These are phyloP conservation scores for Trichosporon ovoides DNA, from an alignment of 1,284 basidiomycete genomes.

Conservation along the genomic window DNA sequence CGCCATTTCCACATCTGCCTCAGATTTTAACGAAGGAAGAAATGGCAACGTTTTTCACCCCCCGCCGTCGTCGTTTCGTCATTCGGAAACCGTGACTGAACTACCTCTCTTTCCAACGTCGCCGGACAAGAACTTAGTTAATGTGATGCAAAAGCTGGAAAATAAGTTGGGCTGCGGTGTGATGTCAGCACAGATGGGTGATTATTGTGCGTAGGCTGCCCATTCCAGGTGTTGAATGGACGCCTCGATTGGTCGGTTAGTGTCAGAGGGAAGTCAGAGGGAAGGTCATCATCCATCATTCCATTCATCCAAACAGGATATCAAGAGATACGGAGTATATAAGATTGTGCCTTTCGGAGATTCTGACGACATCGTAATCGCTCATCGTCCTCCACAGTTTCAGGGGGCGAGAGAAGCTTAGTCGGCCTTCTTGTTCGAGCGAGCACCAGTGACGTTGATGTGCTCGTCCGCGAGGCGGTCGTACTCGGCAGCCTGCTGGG, in stretches of 20 bases:
- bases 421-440: constrained; percentile 53
- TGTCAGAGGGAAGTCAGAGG: too few species aligned
- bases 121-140: background rate
- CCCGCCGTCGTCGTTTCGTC: background rate
- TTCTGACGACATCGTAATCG: too few species aligned
- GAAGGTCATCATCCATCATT: too few species aligned
- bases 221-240: too few species aligned
- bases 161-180: too few species aligned
- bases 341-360: too few species aligned
- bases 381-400: too few species aligned
- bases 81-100: background rate
- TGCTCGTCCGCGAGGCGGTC: constrained; percentile 71
- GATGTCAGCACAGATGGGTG: too few species aligned
- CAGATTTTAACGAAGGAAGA: background rate
- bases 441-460: constrained; percentile 62
- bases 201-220: too few species aligned
- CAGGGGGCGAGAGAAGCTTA: constrained; percentile 15
- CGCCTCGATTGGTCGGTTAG: too few species aligned
- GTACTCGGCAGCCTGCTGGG: constrained; percentile 70
- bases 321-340: too few species aligned
- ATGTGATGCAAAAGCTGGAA: background rate
- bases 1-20: constrained; percentile 19
- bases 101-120: background rate
- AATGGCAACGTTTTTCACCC: background rate
- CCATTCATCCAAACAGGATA: too few species aligned